phyloP scores from a whole-genome alignment of 2,329 filamentous ascomycete species.

The Trichophyton rubrum region DNA sequence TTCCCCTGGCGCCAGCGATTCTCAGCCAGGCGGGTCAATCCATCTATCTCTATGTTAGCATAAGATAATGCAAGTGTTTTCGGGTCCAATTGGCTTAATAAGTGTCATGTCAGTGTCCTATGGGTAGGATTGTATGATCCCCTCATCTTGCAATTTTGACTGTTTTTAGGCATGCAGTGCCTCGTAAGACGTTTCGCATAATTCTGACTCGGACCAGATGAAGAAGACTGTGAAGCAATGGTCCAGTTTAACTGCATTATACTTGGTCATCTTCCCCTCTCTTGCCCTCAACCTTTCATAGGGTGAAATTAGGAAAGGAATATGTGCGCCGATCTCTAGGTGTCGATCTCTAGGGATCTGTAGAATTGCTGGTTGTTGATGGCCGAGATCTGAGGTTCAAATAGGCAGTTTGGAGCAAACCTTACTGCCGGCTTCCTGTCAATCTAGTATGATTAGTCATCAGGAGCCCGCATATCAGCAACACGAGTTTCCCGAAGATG shows the following conservation, averaged over 20 bases:
- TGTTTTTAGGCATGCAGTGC: background rate
- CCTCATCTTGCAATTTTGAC: background rate
- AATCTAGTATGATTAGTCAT: no score
- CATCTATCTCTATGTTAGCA: background rate
- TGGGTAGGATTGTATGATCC: background rate
- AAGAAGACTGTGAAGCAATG: background rate
- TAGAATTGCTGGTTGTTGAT: no score
- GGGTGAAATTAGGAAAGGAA: background rate
- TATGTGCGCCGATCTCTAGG: background rate
- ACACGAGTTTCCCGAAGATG: background rate
- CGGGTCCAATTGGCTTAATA: background rate
- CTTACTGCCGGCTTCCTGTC: no score
- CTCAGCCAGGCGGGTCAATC: background rate
- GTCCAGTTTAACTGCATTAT: background rate
- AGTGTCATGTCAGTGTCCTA: background rate
- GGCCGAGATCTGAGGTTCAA: no score
- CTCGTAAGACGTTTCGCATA: background rate
- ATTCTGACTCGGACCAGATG: background rate
- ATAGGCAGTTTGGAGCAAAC: no score
- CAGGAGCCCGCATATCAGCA: no score
- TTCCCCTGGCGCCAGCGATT: background rate
- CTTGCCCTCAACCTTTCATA: background rate
- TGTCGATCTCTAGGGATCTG: background rate
- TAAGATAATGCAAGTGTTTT: background rate
- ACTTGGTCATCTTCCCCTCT: background rate